Percentiles rank a stretch among this genome's conserved stretches.
These are phyloP conservation scores for Aurantiochytrium sp. DNA, from an alignment of 108 stramenopile genomes.

Conservation along the genomic window DNA sequence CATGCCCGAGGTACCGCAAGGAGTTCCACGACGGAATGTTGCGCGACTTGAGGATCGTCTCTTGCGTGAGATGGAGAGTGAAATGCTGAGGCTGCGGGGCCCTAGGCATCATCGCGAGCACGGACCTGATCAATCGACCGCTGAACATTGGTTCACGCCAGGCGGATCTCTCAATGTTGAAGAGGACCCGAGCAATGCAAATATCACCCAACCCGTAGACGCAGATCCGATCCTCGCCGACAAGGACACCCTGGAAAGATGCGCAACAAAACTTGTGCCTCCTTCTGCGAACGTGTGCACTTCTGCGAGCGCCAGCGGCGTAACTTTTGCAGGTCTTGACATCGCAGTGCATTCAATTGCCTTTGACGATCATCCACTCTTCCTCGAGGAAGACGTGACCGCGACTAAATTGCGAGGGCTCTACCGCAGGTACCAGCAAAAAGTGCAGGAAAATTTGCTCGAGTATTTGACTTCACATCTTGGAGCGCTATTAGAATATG, in stretches of 20 bases:
- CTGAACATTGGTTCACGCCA: not conserved
- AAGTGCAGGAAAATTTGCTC: not conserved
- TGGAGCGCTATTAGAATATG: not conserved
- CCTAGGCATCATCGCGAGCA: not conserved
- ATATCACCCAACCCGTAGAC: not conserved
- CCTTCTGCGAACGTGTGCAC: not conserved
- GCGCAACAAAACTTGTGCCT: not conserved
- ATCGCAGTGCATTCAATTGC: not conserved
- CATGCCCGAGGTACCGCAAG: not conserved
- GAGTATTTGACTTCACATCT: not conserved
- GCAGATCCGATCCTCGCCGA: constrained; percentile 10
- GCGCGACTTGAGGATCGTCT: not conserved
- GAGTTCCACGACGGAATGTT: not conserved
- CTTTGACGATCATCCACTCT: constrained; percentile 3
- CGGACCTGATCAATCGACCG: not conserved
- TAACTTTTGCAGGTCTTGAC: not conserved
- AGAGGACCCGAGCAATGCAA: not conserved
- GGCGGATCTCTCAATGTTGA: not conserved
- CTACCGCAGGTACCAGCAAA: not conserved
- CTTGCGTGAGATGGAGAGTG: not conserved
- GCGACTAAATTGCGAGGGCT: not conserved
- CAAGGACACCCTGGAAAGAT: not conserved
- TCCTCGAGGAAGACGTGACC: not conserved
- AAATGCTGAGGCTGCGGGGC: not conserved
- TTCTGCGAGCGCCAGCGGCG: not conserved